Conservation (phyloP, 1,284 basidiomycete species). For the Boletellus deceptivus region DNA sequence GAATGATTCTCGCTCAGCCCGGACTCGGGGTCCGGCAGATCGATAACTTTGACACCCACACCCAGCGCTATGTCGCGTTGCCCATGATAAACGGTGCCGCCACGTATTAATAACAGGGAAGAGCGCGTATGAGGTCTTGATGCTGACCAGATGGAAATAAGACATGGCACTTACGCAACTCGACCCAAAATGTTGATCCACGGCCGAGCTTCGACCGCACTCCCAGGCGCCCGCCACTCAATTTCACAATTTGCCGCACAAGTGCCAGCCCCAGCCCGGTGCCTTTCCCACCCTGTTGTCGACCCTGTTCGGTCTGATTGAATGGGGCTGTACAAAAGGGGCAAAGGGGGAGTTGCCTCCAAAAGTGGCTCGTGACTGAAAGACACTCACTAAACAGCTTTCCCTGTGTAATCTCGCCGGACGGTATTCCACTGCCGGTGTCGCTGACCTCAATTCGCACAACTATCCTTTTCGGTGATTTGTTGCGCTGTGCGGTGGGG, state of each 20-base stretch:
- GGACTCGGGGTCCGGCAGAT: slow-evolving; percentile 27
- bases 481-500: slow-evolving; percentile 16
- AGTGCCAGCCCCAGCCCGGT: slow-evolving; percentile 86
- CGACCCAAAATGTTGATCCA: slow-evolving; percentile 80
- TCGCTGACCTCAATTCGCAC: slow-evolving; percentile 81
- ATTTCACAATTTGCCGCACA: slow-evolving; percentile 86
- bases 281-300: slow-evolving; percentile 85
- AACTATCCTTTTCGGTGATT: slow-evolving; percentile 56
- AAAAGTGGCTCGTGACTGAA: not conserved
- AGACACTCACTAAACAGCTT: slow-evolving; percentile 69
- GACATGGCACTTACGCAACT: slow-evolving; percentile 52
- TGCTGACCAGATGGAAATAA: slow-evolving; percentile 15
- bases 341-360: not conserved
- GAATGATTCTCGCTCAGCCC: slow-evolving; percentile 23
- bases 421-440: slow-evolving; percentile 76
- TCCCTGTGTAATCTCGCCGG: slow-evolving; percentile 68
- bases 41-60: slow-evolving; percentile 31
- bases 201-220: slow-evolving; percentile 58
- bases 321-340: slow-evolving; percentile 53
- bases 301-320: slow-evolving; percentile 78
- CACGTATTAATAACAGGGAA: slow-evolving; percentile 7
- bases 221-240: slow-evolving; percentile 80
- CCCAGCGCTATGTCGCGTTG: slow-evolving; percentile 25
- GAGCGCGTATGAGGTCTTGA: slow-evolving; percentile 11
- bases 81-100: slow-evolving; percentile 11